phyloP scores from a whole-genome alignment of 1,284 basidiomycete genomes.

The Cerrena zonata region DNA sequence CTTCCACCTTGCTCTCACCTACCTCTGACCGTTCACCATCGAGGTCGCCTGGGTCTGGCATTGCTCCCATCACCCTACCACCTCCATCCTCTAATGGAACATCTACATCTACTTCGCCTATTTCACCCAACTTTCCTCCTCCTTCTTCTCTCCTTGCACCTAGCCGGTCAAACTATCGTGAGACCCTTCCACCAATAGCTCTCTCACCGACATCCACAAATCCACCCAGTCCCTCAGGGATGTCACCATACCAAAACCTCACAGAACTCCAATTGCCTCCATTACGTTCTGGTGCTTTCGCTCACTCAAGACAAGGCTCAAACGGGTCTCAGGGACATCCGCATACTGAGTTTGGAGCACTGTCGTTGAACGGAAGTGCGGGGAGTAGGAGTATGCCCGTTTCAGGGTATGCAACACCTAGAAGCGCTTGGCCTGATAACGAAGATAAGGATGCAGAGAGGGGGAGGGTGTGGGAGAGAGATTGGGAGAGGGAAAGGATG shows the following conservation, averaged over 20 bases:
- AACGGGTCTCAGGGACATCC: neutral
- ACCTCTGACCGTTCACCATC: constrained; percentile 11
- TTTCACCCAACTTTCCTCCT: neutral
- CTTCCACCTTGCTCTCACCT: constrained; percentile 2
- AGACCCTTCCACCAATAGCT: constrained; percentile 15
- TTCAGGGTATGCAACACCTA: neutral
- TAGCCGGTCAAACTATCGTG: constrained; percentile 7
- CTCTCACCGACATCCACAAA: constrained; percentile 12
- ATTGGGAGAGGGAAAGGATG: neutral
- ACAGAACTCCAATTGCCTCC: neutral
- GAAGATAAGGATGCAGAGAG: neutral
- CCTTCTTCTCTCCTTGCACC: constrained; percentile 10
- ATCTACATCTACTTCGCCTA: neutral
- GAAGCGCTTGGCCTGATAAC: neutral
- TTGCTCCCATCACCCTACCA: constrained; percentile 12
- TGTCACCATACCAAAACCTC: neutral
- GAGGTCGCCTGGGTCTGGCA: constrained; percentile 15
- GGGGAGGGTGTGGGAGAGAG: neutral
- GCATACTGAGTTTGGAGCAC: neutral
- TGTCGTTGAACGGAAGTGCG: neutral
- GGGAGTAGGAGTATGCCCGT: neutral
- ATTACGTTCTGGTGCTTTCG: neutral
- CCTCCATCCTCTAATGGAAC: neutral
- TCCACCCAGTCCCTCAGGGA: constrained; percentile 21
- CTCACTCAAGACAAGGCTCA: neutral